A percentile compares a stretch with the other conserved stretches of the same genome.
These are phyloP conservation scores for Penicillium sp. DNA, from an alignment of 2,329 filamentous ascomycete species.

Conservation along the genomic window DNA sequence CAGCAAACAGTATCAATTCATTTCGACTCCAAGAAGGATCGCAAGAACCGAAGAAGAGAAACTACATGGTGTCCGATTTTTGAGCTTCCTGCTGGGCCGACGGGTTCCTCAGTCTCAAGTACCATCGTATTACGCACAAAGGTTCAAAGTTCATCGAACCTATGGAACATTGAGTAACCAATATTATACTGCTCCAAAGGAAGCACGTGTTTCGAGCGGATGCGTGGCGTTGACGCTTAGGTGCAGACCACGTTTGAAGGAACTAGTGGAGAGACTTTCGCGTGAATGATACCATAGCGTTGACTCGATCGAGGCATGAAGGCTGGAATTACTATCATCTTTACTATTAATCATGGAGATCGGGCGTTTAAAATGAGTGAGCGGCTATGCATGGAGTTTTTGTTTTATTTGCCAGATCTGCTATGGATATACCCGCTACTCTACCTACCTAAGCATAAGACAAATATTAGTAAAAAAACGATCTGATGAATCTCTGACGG, in stretches of 20 bases:
- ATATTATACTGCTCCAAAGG: not conserved
- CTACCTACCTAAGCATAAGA: no score
- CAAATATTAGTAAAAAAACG: no score
- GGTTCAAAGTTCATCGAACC: not conserved
- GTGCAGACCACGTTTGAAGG: not conserved
- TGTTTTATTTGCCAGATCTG: no score
- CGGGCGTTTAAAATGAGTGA: not conserved
- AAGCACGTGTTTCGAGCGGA: not conserved
- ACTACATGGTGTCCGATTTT: not conserved
- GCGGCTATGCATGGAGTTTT: no score
- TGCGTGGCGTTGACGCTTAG: not conserved
- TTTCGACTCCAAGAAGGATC: not conserved
- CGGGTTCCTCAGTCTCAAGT: not conserved
- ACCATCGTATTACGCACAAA: not conserved
- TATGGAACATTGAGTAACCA: not conserved
- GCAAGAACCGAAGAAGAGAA: not conserved
- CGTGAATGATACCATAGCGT: not conserved
- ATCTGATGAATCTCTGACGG: no score
- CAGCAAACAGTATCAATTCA: no score
- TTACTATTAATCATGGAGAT: not conserved
- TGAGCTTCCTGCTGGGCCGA: not conserved
- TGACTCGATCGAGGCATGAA: not conserved
- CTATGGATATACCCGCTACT: not conserved
- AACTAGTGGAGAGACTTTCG: not conserved
- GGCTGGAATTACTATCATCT: not conserved